phyloP scores from a whole-genome alignment of 192 early-diverging fungal species.

The Bifiguratus adelaidae region DNA sequence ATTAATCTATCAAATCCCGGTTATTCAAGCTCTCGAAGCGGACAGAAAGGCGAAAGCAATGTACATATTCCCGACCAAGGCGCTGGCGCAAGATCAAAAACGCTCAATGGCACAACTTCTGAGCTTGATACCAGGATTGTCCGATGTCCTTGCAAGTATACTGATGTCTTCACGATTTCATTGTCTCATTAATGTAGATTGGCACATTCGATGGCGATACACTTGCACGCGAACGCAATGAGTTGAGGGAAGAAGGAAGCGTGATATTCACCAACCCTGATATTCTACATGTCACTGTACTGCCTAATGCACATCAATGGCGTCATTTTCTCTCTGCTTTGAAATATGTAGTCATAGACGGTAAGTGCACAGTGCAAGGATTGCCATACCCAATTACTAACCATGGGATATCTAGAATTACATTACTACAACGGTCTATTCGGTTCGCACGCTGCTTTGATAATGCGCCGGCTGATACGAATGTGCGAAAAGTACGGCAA shows the following conservation, averaged over 20 bases:
- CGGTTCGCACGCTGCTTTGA: constrained; percentile 52
- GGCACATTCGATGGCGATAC: constrained; percentile 61
- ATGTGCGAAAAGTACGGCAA: constrained; percentile 38
- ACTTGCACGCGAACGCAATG: constrained; percentile 19
- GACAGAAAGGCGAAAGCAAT: constrained; percentile 30
- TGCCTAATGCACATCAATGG: constrained; percentile 50
- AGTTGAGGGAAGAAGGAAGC: constrained; percentile 36
- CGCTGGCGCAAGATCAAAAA: constrained; percentile 73
- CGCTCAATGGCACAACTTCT: constrained; percentile 29
- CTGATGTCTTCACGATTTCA: neutral
- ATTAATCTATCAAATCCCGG: constrained; percentile 61
- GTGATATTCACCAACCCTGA: constrained; percentile 80
- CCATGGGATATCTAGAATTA: constrained; percentile 29
- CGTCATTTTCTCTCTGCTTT: constrained; percentile 35
- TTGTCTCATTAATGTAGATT: constrained; percentile 5
- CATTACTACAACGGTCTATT: constrained; percentile 58
- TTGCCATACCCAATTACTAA: neutral
- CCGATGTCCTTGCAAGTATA: constrained; percentile 10
- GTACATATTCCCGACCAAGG: constrained; percentile 73
- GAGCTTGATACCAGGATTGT: constrained; percentile 7
- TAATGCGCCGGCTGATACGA: constrained; percentile 54
- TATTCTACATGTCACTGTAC: constrained; percentile 60
- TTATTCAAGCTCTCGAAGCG: constrained; percentile 38
- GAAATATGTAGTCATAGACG: constrained; percentile 58
- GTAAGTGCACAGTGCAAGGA: constrained; percentile 6